Evolutionary conservation across 768 basidiomycete genomes (phyloP), one percentile per base, ranked within the genome.

Genomic region (Pholiota molesta): DNA sequence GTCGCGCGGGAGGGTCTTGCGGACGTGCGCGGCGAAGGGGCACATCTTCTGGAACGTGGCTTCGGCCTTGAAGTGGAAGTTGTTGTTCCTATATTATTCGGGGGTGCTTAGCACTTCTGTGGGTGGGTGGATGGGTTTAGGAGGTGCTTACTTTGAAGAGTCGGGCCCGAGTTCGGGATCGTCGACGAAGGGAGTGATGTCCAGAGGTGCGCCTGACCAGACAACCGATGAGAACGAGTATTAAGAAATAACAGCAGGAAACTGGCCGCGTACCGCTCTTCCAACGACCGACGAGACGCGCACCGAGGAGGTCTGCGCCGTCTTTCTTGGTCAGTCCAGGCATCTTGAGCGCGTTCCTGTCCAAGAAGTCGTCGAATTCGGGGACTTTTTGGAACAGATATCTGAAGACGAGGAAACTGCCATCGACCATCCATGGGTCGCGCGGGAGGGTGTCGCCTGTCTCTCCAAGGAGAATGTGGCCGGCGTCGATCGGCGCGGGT

Each of bases 271-370:
- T 67, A 80, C 82, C 81, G 52, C 81, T 83, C 77, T 82, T 83
- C 83, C 83, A 85, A 19, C 85, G 74, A 13, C 85, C 85, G 23
- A 85, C 74, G 62, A 85, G 72, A 56, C 84, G 76, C 17, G 84
- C 84, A 42, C 83, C 83, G 17, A 81, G 73, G n/a, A 84, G 74
- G 19, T 80, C 82, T 44, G 78, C 78, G 17, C 83, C 81, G 60
- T 83, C 71, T 55, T 76, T 65, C 8, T 62, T 61, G 1, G 74
- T 74, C 52, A 83, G 66, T 1, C 76, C 77, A 17, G 73, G 72
- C 52, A 73, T 59, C 17, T 66, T 63, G 29, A 83, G 65, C 6
- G 83, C 77, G 65, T 84, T 75, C 52, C 73, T 67, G 17, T 68
- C 67, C 53, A 83, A 69, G 74, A 81, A 84, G 7, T 78, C 66